Evolutionary conservation across 352 stramenopile genomes (phyloP).

Genomic region (Globisporangium alternatum): DNA sequence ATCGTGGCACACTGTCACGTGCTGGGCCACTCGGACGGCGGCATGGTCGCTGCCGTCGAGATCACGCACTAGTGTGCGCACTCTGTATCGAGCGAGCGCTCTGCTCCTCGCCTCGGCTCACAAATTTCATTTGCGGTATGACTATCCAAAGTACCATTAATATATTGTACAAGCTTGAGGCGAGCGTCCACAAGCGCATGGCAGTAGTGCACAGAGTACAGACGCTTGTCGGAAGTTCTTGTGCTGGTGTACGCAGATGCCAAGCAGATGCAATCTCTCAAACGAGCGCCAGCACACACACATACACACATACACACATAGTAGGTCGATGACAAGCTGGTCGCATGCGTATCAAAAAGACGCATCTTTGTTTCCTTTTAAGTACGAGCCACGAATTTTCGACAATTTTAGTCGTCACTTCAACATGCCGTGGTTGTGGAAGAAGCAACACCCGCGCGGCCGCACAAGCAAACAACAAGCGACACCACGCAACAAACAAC

Average conservation of each 20-base stretch:
- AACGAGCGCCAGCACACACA: not conserved
- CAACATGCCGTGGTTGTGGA: no score
- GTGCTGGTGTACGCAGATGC: slow-evolving; percentile 32
- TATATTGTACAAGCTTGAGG: slow-evolving; percentile 61
- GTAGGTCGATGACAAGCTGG: no score
- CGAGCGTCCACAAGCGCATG: slow-evolving; percentile 41
- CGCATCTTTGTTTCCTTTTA: no score
- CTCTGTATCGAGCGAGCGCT: no score
- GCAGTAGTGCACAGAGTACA: slow-evolving; percentile 47
- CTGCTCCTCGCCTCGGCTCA: not conserved
- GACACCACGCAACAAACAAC: not conserved
- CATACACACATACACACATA: no score
- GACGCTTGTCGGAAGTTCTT: slow-evolving; percentile 45
- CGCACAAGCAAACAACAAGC: no score
- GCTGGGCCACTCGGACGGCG: slow-evolving; percentile 73
- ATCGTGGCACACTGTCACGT: slow-evolving; percentile 80
- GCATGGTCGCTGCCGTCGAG: slow-evolving; percentile 65
- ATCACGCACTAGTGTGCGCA: slow-evolving; percentile 40
- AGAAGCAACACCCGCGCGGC: no score
- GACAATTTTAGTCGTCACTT: no score
- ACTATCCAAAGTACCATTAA: no score
- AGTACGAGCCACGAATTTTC: no score
- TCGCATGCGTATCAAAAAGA: no score
- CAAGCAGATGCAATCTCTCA: slow-evolving; percentile 37
- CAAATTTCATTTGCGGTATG: no score